Evolutionary conservation across 1,284 basidiomycete genomes (phyloP).

Genomic region (Athelia psychrophila): DNA sequence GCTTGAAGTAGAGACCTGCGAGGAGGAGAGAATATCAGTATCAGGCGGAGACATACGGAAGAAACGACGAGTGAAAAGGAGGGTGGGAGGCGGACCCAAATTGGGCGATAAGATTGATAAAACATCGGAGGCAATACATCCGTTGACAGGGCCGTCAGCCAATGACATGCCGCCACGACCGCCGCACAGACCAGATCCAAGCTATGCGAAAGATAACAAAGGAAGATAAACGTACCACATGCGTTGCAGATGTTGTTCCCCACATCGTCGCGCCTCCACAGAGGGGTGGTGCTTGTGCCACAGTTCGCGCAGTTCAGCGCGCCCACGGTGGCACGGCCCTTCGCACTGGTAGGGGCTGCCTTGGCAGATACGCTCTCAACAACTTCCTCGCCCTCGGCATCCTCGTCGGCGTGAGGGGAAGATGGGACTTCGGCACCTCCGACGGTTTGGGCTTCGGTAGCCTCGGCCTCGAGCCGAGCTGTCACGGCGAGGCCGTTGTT

Average conservation of each 20-base stretch:
- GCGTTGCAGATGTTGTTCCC: conserved; percentile 93
- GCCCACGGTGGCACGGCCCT: conserved; percentile 55
- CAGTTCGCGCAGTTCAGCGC: conserved; percentile 89
- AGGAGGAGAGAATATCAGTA: neutral
- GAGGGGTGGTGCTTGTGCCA: conserved; percentile 89
- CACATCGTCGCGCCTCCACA: conserved; percentile 93
- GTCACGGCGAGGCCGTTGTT: conserved; percentile 70
- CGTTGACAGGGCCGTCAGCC: too few species aligned
- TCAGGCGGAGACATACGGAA: neutral
- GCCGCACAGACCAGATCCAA: too few species aligned
- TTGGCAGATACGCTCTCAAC: conserved; percentile 4
- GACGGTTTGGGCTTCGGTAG: conserved; percentile 13
- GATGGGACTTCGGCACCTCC: conserved; percentile 7
- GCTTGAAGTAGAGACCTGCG: conserved; percentile 93
- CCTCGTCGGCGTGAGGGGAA: conserved; percentile 23
- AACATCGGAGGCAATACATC: conserved; percentile 2
- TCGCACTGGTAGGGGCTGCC: conserved; percentile 26
- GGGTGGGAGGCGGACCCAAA: neutral
- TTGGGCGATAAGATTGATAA: conserved; percentile 4
- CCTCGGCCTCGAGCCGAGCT: conserved; percentile 34
- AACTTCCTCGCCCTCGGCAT: conserved; percentile 7
- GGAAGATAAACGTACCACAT: conserved; percentile 69
- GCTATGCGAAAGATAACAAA: neutral
- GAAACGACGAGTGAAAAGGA: conserved; percentile 4
- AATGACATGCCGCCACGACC: too few species aligned